Percentiles rank a stretch among this genome's conserved stretches.
These are phyloP conservation scores for Cyberlindnera saturnus DNA, from an alignment of 805 yeast species.

Conservation along the genomic window DNA sequence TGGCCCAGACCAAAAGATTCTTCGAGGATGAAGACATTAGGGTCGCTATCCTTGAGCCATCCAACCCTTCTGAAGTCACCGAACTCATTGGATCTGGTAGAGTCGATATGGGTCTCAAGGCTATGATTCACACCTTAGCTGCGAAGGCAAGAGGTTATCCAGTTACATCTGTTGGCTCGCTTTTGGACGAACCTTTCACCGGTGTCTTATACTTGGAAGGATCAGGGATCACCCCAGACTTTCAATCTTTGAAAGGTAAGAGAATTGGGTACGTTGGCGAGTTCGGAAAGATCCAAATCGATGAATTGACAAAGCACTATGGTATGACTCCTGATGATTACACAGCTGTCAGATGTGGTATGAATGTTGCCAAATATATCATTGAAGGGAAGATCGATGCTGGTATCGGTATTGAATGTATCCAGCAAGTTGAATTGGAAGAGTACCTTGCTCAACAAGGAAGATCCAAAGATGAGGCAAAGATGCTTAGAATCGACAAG, in stretches of 20 bases:
- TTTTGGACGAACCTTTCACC: neutral
- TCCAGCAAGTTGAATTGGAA: neutral
- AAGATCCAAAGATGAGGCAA: neutral
- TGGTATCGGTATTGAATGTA: neutral
- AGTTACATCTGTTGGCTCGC: neutral
- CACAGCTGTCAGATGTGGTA: slow-evolving; percentile 1
- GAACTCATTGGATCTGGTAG: neutral
- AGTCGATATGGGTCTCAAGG: neutral
- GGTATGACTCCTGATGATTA: slow-evolving; percentile 1
- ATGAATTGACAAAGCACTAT: neutral
- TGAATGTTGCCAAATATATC: neutral
- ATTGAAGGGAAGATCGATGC: neutral
- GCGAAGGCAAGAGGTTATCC: neutral
- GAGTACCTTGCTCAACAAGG: neutral
- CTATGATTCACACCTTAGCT: neutral
- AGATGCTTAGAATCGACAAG: neutral
- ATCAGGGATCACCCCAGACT: neutral
- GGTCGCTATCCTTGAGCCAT: neutral
- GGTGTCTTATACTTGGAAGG: neutral
- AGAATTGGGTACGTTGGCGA: neutral
- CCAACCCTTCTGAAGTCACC: slow-evolving; percentile 1
- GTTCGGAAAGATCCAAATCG: neutral
- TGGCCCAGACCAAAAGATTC: neutral
- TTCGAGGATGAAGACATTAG: neutral
- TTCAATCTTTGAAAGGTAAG: neutral